A percentile compares a stretch with the other conserved stretches of the same genome.
Conservation (phyloP, 2,329 filamentous ascomycete species). For the Colletotrichum australisinense region DNA sequence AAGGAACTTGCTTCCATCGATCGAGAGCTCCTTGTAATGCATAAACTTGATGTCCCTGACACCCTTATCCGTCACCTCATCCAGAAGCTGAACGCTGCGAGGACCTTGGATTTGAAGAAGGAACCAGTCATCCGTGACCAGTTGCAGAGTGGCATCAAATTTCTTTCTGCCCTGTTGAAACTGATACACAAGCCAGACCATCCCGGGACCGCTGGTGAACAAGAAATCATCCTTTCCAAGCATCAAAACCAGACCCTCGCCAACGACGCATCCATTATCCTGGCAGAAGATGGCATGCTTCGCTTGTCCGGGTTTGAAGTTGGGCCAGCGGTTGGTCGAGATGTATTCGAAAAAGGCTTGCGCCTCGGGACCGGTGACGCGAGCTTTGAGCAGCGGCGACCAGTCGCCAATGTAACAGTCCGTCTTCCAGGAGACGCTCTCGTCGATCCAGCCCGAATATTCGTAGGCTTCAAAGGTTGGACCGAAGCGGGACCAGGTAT, state of each 20-base stretch:
- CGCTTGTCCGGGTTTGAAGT: not conserved
- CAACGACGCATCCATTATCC: too few relatives aligned
- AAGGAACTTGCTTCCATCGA: not conserved
- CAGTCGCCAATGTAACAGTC: constrained; percentile 8
- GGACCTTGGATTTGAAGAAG: not conserved
- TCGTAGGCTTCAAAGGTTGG: constrained; percentile 14
- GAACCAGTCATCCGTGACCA: too few relatives aligned
- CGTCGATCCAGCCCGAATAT: constrained; percentile 7
- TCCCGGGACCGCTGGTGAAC: too few relatives aligned
- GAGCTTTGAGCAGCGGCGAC: not conserved
- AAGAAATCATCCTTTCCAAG: too few relatives aligned
- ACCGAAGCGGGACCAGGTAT: constrained; percentile 10
- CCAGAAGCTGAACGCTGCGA: not conserved
- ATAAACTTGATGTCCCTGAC: not conserved
- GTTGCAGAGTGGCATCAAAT: too few relatives aligned
- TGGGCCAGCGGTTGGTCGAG: not conserved
- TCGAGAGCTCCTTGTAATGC: not conserved
- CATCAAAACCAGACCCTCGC: too few relatives aligned
- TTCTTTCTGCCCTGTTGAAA: too few relatives aligned
- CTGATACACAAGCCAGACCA: too few relatives aligned
- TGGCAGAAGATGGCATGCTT: not conserved
- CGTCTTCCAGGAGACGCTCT: constrained; percentile 5
- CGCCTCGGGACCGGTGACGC: too few relatives aligned
- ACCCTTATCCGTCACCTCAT: not conserved
- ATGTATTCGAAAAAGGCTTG: too few relatives aligned